phyloP scores from a whole-genome alignment of 2,329 filamentous ascomycete species.

The Diaporthe sp. region DNA sequence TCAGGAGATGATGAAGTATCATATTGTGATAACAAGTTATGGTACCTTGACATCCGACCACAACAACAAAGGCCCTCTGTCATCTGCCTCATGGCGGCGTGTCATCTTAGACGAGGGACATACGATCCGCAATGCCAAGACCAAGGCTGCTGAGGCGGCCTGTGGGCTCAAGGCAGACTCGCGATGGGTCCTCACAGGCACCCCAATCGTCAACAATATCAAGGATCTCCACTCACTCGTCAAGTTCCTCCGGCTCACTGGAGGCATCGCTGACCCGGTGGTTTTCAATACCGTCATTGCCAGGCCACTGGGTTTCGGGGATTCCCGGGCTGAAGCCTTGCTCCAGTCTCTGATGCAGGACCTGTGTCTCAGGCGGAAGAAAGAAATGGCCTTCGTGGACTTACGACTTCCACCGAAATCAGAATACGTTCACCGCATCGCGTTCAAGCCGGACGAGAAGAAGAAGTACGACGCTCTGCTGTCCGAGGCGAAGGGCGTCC shows the following conservation, averaged over 20 bases:
- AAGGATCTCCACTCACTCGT: conserved; percentile 86
- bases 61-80: conserved; percentile 59
- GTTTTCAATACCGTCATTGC: conserved; percentile 82
- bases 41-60: conserved; percentile 78
- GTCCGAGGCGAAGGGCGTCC: conserved; percentile 79
- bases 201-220: conserved; percentile 86
- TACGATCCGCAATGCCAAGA: conserved; percentile 81
- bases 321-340: conserved; percentile 71
- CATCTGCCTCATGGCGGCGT: conserved; percentile 77
- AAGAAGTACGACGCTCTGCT: conserved; percentile 83
- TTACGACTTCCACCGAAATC: conserved; percentile 82
- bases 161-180: conserved; percentile 77
- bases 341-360: conserved; percentile 85
- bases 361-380: conserved; percentile 84
- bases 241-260: conserved; percentile 81
- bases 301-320: conserved; percentile 73
- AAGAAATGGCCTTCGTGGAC: conserved; percentile 91
- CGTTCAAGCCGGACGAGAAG: conserved; percentile 80
- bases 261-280: conserved; percentile 79
- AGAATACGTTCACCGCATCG: conserved; percentile 82
- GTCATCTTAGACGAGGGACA: conserved; percentile 89
- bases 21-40: conserved; percentile 89
- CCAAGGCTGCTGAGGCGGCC: conserved; percentile 79
- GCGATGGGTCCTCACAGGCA: conserved; percentile 85
- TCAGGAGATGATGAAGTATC: conserved; percentile 73